Base-by-base conservation (phyloP, 305 asterid species). In the Ilex paraguariensis region DNA sequence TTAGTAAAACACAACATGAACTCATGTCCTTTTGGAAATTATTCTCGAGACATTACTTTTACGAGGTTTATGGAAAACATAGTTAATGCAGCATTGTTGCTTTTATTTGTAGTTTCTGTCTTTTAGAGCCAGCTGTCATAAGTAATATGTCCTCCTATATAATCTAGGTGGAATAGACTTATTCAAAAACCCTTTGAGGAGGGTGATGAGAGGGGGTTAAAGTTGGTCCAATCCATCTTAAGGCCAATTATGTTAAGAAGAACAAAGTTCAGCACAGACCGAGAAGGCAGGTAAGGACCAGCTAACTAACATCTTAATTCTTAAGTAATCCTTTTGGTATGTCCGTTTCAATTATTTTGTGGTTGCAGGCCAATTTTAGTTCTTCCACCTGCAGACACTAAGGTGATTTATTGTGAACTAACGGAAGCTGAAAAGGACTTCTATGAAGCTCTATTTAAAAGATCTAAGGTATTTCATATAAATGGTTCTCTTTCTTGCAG, bases 161-260 rank as follows among this genome's bases (percentile, higher is more conserved):
- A 55, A 73, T 78, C 54, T 57, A 89, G 98, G 98, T 89, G 98
- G 97, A 93, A 90, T 72, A 88, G 86, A 78, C 87, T 90, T 69
- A 88, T 93, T 59, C 99, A 90, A 82, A 93, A 85, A 70, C 99
- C 99, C 69, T 93, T 85, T 76, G 99, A 93, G 77, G 97, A 78
- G 84, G 99, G 97, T 66, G 96, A 93, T 64, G 95, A 74, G 82
- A 83, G 97, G 71, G 96, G 96, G 51, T 73, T 90, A 70, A 93
- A 81, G 77, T 74, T 93, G 79, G 92, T 87, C 39, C 95, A 90
- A 63, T 86, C 94, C 59, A 86, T 93, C 69, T 83, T 93, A 74
- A 87, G 76, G 71, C 77, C 94, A 73, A 87, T 93, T 69, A 93
- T 93, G 99, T 71, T 93, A 67, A 83, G 99, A 87, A 85, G 99